Base-by-base conservation (phyloP, 371 early-diverging fungal genomes). In the Cokeromyces recurvatus region DNA sequence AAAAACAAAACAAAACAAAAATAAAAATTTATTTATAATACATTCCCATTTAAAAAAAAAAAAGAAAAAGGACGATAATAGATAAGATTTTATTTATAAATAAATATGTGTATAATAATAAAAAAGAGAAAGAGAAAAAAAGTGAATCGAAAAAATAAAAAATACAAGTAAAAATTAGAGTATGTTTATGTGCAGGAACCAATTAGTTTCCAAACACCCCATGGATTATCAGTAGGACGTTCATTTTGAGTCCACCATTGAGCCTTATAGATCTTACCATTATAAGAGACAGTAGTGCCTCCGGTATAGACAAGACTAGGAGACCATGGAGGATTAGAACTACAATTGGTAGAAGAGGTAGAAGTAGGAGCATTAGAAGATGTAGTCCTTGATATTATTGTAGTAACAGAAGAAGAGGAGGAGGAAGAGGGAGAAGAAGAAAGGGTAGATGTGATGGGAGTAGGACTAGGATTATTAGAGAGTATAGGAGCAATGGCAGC, bases 201-300 rank as follows among this genome's bases (percentile, higher is more conserved):
- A n/a, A n/a, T n/a, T n/a, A n/a, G n/a, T 16, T 32, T 38, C 59
- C 59, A 59, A 9, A 29, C 9, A 29, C 15, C 19, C 50, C 51
- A 54, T 17, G 38, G 7, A 14, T 29, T 8, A 14, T 20, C 46
- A 35, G 2, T 36, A 20, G 63, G 64, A 29, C 31, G 37, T 29
- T 74, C 71, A 32, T 43, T 48, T 51, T 66, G 64, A 46, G 66
- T 68, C 74, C 74, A 74, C 74, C 74, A 74, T 49, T 60, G 48
- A 53, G 66, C 71, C 21, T 54, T 58, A 47, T 51, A 74, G 12
- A 71, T 48, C 15, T 43, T 60, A 5, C 59, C 61, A 16, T 47
- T 39, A 48, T 71, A 62, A 36, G 57, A 52, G 17, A 71, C 74
- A 43, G 55, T 45, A 14, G 36, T 23, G 11, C 63, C 55, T 20